phyloP scores from a whole-genome alignment of 495 filamentous ascomycete genomes.

The Tuber microsphaerosporum region DNA sequence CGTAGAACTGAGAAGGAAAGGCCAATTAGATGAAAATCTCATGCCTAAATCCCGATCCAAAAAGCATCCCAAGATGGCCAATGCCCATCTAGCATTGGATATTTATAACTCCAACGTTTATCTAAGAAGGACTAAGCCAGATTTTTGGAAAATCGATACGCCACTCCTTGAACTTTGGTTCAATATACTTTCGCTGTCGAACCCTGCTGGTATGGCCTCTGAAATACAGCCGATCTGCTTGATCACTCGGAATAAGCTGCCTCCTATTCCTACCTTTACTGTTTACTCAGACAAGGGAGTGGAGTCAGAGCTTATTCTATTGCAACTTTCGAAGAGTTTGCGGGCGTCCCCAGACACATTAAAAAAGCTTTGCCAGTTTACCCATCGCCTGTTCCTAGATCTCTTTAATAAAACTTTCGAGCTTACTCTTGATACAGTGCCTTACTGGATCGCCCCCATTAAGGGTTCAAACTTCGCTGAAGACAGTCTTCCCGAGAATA shows the following conservation, averaged over 20 bases:
- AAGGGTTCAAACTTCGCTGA: constrained; percentile 25
- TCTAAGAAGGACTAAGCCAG: constrained; percentile 69
- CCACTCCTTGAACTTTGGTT: constrained; percentile 56
- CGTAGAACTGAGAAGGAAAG: constrained; percentile 57
- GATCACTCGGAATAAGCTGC: constrained; percentile 60
- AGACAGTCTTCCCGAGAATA: constrained; percentile 29
- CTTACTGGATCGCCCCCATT: constrained; percentile 78
- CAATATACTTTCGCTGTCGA: constrained; percentile 57
- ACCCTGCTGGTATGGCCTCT: constrained; percentile 54
- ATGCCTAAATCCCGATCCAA: constrained; percentile 62
- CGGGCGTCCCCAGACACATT: constrained; percentile 43
- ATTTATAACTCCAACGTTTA: constrained; percentile 68
- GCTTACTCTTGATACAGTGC: constrained; percentile 54
- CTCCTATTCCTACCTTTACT: constrained; percentile 59
- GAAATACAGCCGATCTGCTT: constrained; percentile 61
- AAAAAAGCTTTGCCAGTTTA: constrained; percentile 58
- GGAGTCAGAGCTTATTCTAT: constrained; percentile 51
- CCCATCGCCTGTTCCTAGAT: constrained; percentile 69
- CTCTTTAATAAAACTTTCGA: constrained; percentile 84
- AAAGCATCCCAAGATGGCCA: constrained; percentile 73
- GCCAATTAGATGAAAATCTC: constrained; percentile 65
- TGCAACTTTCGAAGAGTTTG: constrained; percentile 43
- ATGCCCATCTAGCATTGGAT: constrained; percentile 77
- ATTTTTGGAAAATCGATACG: constrained; percentile 59
- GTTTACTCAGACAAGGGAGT: constrained; percentile 61